Conservation (phyloP, 257 asterid genomes). For the Nicotiana undulata region DNA sequence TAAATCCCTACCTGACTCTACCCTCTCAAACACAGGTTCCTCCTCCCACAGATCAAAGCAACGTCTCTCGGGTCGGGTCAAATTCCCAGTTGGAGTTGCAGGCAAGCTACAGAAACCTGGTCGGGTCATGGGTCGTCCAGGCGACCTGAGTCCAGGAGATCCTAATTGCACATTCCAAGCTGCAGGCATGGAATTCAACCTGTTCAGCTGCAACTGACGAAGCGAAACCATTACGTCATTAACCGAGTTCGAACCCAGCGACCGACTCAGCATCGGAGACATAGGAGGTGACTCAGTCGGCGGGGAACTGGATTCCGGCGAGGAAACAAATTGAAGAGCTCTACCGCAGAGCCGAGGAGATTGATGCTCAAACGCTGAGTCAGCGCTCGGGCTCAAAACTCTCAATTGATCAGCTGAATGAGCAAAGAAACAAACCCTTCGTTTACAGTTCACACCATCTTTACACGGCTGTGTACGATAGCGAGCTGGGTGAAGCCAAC, state of each 20-base stretch:
- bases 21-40: constrained; percentile 40
- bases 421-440: constrained; percentile 88
- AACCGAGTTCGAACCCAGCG: constrained; percentile 31
- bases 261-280: constrained; percentile 43
- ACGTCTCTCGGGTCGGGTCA: constrained; percentile 21
- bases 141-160: constrained; percentile 20
- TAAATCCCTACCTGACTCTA: constrained; percentile 43
- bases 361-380: constrained; percentile 8
- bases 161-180: constrained; percentile 24
- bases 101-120: constrained; percentile 42
- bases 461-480: constrained; percentile 91
- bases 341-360: background rate
- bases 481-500: constrained; percentile 86
- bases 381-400: constrained; percentile 51
- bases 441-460: constrained; percentile 54
- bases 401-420: constrained; percentile 73
- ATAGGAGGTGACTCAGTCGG: constrained; percentile 47
- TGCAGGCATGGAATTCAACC: constrained; percentile 25
- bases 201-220: constrained; percentile 39
- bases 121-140: constrained; percentile 18
- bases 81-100: constrained; percentile 26
- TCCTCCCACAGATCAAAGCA: constrained; percentile 26
- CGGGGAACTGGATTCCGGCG: constrained; percentile 39
- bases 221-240: constrained; percentile 31
- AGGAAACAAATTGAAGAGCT: constrained; percentile 24